Base-by-base conservation (phyloP, 2,329 filamentous ascomycete species). In the Calonectria crousiana region DNA sequence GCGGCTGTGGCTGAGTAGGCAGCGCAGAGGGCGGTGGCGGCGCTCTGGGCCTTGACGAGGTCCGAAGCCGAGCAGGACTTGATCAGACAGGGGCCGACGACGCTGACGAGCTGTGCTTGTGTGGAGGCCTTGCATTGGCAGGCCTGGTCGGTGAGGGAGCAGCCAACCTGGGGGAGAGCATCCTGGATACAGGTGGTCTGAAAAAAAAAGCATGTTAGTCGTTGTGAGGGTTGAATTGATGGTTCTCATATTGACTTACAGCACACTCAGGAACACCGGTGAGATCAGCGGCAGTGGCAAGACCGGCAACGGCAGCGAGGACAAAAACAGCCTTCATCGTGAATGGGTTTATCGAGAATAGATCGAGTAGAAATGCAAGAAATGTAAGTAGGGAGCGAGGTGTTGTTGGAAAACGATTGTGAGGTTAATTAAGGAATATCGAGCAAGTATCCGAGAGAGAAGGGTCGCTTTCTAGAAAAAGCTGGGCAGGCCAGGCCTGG, bases 261-360 rank as follows among this genome's bases (percentile, higher is more conserved):
- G 86, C 85, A 76, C 87, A 88, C 6, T 78, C 23, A 60, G 86
- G 84, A 71, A 84, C 76, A 47, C 80, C 83, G 32, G 74, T 51
- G 65, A 87, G 80, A 77, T 84, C 76, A 79, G 87, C 85, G 38
- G 85, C 86, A 65, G 83, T 82, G 52, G 82, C 85, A 47, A 87
- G 74, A 80, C 85, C 81, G 64, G 80, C 82, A 49, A 79, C 77
- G 72, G 82, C 83, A 66, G 84, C 74, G 68, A 84, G 67, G 38
- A 84, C 73, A 71, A 84, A 74, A 51, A 82, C 67, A 77, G 81
- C 76, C 86, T 87, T 88, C 86, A 88, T 88, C 26, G 78, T 87
- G 82, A 75, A 32, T 28, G 13, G 4, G 32, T 60, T 65, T 32
- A 30, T 49, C 51, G 47, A 47, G n/a, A 49, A 30, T 64, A 16